These are phyloP conservation scores for Auriculariales sp. DNA, from an alignment of 768 basidiomycete genomes.

Conservation along the genomic window DNA sequence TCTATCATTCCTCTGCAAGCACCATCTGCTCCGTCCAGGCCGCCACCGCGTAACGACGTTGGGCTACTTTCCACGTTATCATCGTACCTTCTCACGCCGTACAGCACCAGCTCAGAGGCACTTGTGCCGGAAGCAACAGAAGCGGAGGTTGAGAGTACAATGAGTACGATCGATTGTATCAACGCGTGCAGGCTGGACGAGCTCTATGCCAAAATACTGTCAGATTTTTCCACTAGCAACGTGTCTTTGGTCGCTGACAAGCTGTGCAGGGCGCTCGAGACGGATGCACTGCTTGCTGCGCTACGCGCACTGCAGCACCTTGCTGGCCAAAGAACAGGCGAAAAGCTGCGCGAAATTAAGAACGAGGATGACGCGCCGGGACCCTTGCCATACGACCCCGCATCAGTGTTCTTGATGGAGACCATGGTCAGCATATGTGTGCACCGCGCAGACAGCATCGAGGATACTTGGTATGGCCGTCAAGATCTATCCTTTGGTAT, in stretches of 20 bases:
- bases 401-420: conserved; percentile 87
- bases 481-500: background rate
- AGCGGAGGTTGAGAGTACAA: conserved; percentile 81
- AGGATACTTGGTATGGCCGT: conserved; percentile 62
- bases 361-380: conserved; percentile 27
- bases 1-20: conserved; percentile 85
- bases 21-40: conserved; percentile 40
- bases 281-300: conserved; percentile 70
- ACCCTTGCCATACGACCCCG: conserved; percentile 83
- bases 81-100: conserved; percentile 93
- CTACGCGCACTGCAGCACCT: conserved; percentile 78
- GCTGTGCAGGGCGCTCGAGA: conserved; percentile 49
- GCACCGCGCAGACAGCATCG: conserved; percentile 61
- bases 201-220: conserved; percentile 89
- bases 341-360: conserved; percentile 20
- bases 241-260: background rate
- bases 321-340: conserved; percentile 80
- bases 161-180: conserved; percentile 92
- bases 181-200: conserved; percentile 88
- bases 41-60: conserved; percentile 59
- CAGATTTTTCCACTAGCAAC: conserved; percentile 17
- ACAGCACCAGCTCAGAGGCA: conserved; percentile 57
- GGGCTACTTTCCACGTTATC: conserved; percentile 88
- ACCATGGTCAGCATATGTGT: conserved; percentile 84
- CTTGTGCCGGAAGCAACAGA: conserved; percentile 81